Base-by-base conservation (phyloP, 495 filamentous ascomycete genomes). In the Apiosordaria backusii region DNA sequence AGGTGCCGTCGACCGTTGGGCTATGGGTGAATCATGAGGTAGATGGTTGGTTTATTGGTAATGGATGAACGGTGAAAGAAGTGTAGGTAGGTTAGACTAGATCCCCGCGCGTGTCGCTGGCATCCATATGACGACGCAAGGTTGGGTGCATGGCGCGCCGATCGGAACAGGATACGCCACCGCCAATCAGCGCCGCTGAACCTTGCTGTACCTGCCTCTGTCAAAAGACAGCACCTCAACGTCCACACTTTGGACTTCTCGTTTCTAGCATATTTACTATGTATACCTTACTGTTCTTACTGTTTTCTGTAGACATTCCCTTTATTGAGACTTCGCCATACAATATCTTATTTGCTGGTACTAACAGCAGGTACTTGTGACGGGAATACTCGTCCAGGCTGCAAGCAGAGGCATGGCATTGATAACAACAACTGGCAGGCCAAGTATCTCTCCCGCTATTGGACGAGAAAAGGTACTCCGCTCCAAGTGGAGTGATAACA, bases 81-180 rank as follows among this genome's bases (percentile, higher is more conserved):
- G n/a, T n/a, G n/a, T 13, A 59, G 57, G 3, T 6, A 25, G 21
- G n/a, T 7, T 21, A 59, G 4, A 7, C 57, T 21, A 59, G 57
- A 59, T 45, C 26, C n/a, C 25, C 57, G n/a, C 59, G 59, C 29
- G 50, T 58, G 26, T 50, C 10, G 22, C 16, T 54, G 57, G 57
- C 62, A 53, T 57, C 54, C 61, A 57, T 57, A 68, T 68, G 66
- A 68, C 66, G 66, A 68, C 24, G 57, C 61, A 53, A 22, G 55
- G 25, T 27, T 19, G 61, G 66, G 50, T 61, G 60, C 61, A 40
- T 29, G 50, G 53, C 26, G 22, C 35, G 53, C 59, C 13, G 65
- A 59, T 61, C 60, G 60, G 52, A 62, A 35, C 5, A 15, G 21
- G 61, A 29, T 27, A 58, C 60, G 54, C 61, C 62, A 64, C 57